Base-by-base conservation (phyloP, 106 monocot genomes). In the Alisma plantagoaquatica region DNA sequence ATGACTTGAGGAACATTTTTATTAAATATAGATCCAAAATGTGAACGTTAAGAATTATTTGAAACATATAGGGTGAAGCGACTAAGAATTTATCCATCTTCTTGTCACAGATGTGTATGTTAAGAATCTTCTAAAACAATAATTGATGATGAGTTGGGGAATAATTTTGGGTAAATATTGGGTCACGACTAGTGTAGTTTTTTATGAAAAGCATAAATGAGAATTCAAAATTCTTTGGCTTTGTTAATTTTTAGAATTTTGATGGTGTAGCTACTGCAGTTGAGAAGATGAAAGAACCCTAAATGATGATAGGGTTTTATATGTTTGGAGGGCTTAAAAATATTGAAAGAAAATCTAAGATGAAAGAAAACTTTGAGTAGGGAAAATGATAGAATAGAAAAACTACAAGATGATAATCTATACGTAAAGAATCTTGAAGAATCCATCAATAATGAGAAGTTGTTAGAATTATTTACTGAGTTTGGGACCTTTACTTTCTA, bases 381-480 rank as follows among this genome's bases (percentile, higher is more conserved):
- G 73, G 59, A 41, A 62, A 71, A 45, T 43, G 33, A 24, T 22
- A 66, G 51, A 32, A 17, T 76, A 42, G 70, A 80, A 21, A 73
- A 73, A 45, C 62, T 72, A 25, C 29, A 74, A 16, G 58, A 63
- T 16, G 30, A 51, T 31, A 81, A 82, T 56, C 57, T 87, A 30
- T 77, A 75, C 55, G 25, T 81, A 31, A 86, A 81, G 45, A 86
- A 86, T 62, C 56, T 86, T 23, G 81, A 86, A 55, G 81, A 81
- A 16, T 30, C 23, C 28, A 46, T 71, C 32, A 41, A 69, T 54
- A 77, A 78, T 50, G 74, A 78, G 24, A 52, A 65, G 10, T 66
- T 87, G 9, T 69, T 43, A 14, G 72, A 62, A n/a, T 23, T 87
- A 22, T 81, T 87, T 27, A 56, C 66, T 56, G 47, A 48, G 26